phyloP scores from a whole-genome alignment of 2,329 filamentous ascomycete genomes.

The Diatrype stigma region DNA sequence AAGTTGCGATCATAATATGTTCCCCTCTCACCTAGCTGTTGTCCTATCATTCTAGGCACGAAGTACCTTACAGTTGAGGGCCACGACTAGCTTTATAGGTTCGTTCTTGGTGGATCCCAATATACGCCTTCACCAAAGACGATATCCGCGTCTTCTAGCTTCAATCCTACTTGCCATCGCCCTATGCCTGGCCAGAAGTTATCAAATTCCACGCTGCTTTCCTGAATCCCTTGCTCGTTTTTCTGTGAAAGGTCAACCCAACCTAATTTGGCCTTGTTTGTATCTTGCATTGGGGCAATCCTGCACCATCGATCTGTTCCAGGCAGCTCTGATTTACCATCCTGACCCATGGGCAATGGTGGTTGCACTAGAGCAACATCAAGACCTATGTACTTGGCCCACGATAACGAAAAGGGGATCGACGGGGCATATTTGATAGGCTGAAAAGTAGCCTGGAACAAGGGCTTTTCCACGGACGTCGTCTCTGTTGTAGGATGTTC shows the following conservation, averaged over 20 bases:
- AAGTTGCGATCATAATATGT: too few species aligned
- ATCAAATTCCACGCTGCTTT: constrained; percentile 17
- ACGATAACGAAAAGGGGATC: constrained; percentile 39
- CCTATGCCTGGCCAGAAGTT: constrained; percentile 46
- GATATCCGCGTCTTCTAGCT: constrained; percentile 26
- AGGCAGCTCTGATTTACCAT: constrained; percentile 37
- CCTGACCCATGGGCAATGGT: constrained; percentile 39
- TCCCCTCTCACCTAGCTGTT: too few species aligned
- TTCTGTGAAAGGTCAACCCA: constrained; percentile 45
- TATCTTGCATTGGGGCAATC: constrained; percentile 27
- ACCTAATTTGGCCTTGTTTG: constrained; percentile 31
- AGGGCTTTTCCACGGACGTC: constrained; percentile 33
- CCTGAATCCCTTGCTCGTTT: constrained; percentile 16
- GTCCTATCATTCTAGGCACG: too few species aligned
- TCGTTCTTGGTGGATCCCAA: constrained; percentile 19
- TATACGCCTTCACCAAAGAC: constrained; percentile 23
- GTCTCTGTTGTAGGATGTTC: constrained; percentile 26
- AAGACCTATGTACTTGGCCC: constrained; percentile 37
- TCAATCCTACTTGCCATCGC: constrained; percentile 37
- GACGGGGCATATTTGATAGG: constrained; percentile 36
- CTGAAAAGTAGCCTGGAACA: constrained; percentile 44
- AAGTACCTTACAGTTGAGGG: too few species aligned
- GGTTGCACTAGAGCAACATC: constrained; percentile 43
- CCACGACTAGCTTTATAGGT: constrained; percentile 7
- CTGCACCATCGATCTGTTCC: constrained; percentile 45